Evolutionary conservation across 805 yeast species (phyloP).

Genomic region (Pichia californica): DNA sequence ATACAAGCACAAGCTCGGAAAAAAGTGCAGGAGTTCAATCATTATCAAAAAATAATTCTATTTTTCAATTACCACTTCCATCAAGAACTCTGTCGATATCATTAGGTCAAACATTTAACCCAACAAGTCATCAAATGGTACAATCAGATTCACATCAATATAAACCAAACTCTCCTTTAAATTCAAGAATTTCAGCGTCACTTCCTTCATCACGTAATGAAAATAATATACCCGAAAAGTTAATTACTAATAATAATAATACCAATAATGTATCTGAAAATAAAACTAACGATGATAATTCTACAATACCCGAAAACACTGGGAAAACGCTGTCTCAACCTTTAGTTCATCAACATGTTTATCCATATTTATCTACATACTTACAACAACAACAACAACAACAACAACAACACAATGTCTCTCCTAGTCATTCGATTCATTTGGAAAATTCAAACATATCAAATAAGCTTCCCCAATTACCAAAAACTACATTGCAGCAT

Average conservation of each 20-base stretch:
- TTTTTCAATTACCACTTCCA: slow-evolving; percentile 15
- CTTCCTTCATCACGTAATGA: too few relatives aligned
- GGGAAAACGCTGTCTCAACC: slow-evolving; percentile 5
- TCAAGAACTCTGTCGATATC: slow-evolving; percentile 1
- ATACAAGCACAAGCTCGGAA: neutral
- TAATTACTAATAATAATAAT: too few relatives aligned
- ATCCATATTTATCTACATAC: slow-evolving; percentile 1
- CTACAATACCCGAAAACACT: neutral
- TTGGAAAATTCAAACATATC: too few relatives aligned
- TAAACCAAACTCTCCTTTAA: neutral
- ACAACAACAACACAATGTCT: slow-evolving; percentile 4
- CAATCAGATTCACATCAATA: neutral
- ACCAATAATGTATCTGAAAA: too few relatives aligned
- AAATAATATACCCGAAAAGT: too few relatives aligned
- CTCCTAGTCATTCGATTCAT: too few relatives aligned
- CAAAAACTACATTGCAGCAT: too few relatives aligned
- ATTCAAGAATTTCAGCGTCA: too few relatives aligned
- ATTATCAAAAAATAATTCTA: slow-evolving; percentile 10
- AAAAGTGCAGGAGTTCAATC: too few relatives aligned
- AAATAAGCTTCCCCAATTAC: too few relatives aligned
- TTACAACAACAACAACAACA: slow-evolving; percentile 9
- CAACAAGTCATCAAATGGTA: too few relatives aligned
- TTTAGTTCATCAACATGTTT: slow-evolving; percentile 2
- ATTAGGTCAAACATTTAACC: neutral
- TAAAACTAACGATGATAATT: too few relatives aligned